Evolutionary conservation across 176 grass and related monocot species (phyloP).

Genomic region (Areca catechu): DNA sequence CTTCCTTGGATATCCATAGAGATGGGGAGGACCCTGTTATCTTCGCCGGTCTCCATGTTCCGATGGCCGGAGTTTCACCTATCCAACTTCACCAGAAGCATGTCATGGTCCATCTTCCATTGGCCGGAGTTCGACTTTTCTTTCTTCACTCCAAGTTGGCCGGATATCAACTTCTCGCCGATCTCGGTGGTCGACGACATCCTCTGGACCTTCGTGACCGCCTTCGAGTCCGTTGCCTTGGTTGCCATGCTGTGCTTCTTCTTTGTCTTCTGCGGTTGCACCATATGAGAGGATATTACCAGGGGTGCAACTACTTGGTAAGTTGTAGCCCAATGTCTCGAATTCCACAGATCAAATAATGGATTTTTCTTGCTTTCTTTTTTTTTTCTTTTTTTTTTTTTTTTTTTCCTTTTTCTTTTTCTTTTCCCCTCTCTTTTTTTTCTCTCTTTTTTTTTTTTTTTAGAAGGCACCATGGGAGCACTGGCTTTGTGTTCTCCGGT

Average conservation of each 20-base stretch:
- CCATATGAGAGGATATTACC: conserved; percentile 1
- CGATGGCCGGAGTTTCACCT: too few relatives aligned
- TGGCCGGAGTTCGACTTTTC: background rate
- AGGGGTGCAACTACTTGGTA: too few relatives aligned
- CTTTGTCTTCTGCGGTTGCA: conserved; percentile 16
- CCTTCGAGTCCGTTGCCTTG: conserved; percentile 12
- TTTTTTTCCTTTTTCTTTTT: too few relatives aligned
- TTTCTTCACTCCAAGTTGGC: background rate
- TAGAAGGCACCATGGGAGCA: too few relatives aligned
- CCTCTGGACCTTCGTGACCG: conserved; percentile 8
- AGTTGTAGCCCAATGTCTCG: too few relatives aligned
- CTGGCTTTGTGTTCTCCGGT: too few relatives aligned
- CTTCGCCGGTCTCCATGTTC: too few relatives aligned
- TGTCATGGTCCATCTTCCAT: background rate
- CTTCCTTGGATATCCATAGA: too few relatives aligned
- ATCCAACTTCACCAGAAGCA: background rate
- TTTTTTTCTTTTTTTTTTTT: background rate
- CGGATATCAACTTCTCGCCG: background rate
- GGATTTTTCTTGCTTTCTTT: background rate
- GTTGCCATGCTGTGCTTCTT: conserved; percentile 20
- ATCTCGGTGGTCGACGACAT: conserved; percentile 9
- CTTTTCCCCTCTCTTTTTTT: background rate
- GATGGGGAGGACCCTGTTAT: too few relatives aligned
- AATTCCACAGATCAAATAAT: too few relatives aligned
- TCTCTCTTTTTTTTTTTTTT: too few relatives aligned